Percentiles rank a stretch among this genome's conserved stretches.
phyloP scores from a whole-genome alignment of 108 stramenopile species.

The Bacterosira constricta region DNA sequence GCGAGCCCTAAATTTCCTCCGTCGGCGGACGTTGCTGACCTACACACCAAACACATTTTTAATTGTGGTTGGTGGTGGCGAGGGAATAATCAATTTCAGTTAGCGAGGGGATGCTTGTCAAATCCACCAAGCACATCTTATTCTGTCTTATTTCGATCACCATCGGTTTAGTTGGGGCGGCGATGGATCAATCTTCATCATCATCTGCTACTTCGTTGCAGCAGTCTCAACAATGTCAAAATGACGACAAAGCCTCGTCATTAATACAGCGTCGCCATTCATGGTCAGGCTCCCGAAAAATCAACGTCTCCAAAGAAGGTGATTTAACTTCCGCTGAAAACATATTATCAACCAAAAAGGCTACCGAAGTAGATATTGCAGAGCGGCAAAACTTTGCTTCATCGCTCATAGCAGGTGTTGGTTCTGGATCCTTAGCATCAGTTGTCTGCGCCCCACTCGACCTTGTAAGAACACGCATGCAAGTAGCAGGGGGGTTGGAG shows the following conservation, averaged over 20 bases:
- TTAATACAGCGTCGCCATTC: conserved; percentile 24
- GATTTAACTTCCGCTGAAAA: conserved; percentile 3
- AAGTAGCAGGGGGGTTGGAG: conserved; percentile 76
- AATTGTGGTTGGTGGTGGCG: too few species aligned
- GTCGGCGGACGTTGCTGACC: too few species aligned
- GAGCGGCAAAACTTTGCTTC: conserved; percentile 47
- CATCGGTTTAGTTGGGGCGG: conserved; percentile 3
- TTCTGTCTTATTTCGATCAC: background rate
- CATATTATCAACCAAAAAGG: background rate
- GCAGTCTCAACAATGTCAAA: background rate
- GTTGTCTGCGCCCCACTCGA: conserved; percentile 91
- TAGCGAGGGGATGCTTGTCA: background rate
- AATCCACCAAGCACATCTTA: conserved; percentile 2
- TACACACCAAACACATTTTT: too few species aligned
- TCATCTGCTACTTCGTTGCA: background rate
- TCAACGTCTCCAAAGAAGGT: conserved; percentile 31
- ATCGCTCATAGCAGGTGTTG: conserved; percentile 79
- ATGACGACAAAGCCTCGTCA: background rate
- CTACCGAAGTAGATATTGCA: conserved; percentile 1
- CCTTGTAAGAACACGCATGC: conserved; percentile 84
- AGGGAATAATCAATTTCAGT: too few species aligned
- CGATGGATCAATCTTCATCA: conserved; percentile 3
- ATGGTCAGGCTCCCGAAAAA: conserved; percentile 46
- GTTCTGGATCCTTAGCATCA: conserved; percentile 75
- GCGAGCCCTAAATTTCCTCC: too few species aligned